Percentiles rank a stretch among this genome's conserved stretches.
Evolutionary conservation across 345 rosid genomes (phyloP).

Genomic region (Cardamine occulta): DNA sequence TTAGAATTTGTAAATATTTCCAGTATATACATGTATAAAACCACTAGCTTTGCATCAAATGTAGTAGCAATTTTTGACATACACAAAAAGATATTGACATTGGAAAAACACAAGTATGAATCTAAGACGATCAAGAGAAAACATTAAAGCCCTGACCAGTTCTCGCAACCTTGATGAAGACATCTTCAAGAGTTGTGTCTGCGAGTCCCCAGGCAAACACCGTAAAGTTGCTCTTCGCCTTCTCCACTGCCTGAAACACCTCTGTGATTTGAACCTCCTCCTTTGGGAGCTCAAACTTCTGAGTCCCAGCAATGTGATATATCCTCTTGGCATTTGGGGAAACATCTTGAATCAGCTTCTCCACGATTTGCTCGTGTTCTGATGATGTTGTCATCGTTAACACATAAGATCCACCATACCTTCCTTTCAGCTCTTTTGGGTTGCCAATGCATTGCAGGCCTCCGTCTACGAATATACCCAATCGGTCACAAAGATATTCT

Average conservation of each 20-base stretch:
- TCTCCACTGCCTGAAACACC: slow-evolving; percentile 81
- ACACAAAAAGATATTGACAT: slow-evolving; percentile 20
- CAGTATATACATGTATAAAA: slow-evolving; percentile 20
- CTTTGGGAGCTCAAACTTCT: slow-evolving; percentile 94
- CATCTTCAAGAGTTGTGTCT: slow-evolving; percentile 95
- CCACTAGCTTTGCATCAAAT: neutral
- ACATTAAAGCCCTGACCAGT: slow-evolving; percentile 55
- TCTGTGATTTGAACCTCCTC: slow-evolving; percentile 69
- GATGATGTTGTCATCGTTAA: slow-evolving; percentile 81
- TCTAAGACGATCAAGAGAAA: slow-evolving; percentile 49
- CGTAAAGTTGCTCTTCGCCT: slow-evolving; percentile 69
- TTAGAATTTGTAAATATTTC: neutral
- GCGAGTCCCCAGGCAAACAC: slow-evolving; percentile 96
- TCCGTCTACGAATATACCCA: slow-evolving; percentile 88
- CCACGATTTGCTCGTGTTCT: slow-evolving; percentile 68
- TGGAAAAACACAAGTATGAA: neutral
- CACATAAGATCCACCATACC: slow-evolving; percentile 88
- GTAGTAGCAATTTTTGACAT: slow-evolving; percentile 7
- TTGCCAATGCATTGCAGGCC: slow-evolving; percentile 94
- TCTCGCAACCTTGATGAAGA: slow-evolving; percentile 90
- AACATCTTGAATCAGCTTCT: slow-evolving; percentile 56
- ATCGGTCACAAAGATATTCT: slow-evolving; percentile 81
- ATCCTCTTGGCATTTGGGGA: slow-evolving; percentile 75
- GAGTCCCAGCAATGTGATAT: slow-evolving; percentile 88
- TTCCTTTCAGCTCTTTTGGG: slow-evolving; percentile 84